These are phyloP conservation scores for Ceriops zippeliana DNA, from an alignment of 345 rosid genomes.

Conservation along the genomic window DNA sequence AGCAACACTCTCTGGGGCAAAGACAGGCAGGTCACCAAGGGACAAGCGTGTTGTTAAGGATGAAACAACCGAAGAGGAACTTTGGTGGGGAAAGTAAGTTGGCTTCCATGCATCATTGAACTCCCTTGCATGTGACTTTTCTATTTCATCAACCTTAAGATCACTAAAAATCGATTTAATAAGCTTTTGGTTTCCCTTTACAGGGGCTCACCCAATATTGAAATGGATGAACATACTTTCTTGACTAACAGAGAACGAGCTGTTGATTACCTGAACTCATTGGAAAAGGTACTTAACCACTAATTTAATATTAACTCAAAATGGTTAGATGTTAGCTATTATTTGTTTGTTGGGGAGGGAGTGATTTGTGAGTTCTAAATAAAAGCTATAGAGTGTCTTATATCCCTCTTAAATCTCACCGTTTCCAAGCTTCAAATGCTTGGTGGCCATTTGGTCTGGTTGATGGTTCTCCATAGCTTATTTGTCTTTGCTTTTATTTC, in stretches of 20 bases:
- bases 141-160: too few relatives aligned
- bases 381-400: too few relatives aligned
- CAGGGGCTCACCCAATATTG: slow-evolving; percentile 99
- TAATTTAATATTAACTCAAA: background rate
- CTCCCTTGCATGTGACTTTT: too few relatives aligned
- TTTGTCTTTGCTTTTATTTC: background rate
- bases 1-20: slow-evolving; percentile 97
- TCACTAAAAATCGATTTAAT: too few relatives aligned
- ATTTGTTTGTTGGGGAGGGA: too few relatives aligned
- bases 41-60: slow-evolving; percentile 94
- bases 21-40: slow-evolving; percentile 88
- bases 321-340: too few relatives aligned
- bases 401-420: too few relatives aligned
- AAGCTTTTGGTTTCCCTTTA: background rate
- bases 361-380: too few relatives aligned
- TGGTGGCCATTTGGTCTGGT: too few relatives aligned
- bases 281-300: slow-evolving; percentile 60
- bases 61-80: slow-evolving; percentile 62
- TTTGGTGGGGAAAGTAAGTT: slow-evolving; percentile 99
- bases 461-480: background rate
- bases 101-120: background rate
- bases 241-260: slow-evolving; percentile 96
- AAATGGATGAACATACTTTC: slow-evolving; percentile 96
- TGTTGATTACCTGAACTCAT: slow-evolving; percentile 92
- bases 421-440: too few relatives aligned